Evolutionary conservation across 2,329 filamentous ascomycete genomes (phyloP), one percentile per base, ranked within the genome.

Genomic region (Capronia epimyces): DNA sequence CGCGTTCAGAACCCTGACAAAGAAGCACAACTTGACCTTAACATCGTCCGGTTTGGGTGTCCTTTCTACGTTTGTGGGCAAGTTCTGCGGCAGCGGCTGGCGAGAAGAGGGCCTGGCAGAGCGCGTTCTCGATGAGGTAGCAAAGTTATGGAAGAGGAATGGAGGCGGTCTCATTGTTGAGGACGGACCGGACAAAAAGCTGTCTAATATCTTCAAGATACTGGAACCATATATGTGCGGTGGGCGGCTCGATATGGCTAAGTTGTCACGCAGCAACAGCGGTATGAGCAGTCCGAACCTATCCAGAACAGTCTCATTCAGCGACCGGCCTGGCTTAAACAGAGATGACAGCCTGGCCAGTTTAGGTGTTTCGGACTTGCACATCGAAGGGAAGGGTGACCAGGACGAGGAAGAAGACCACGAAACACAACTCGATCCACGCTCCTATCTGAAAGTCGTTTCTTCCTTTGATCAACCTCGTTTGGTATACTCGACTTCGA

Each of bases 51-150:
- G 93, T 0, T 74, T 98, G 3, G 84, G 91, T 67, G 81, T 87
- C 41, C 77, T 98, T 25, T 90, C 93, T 16, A 78, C 81, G 1
- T 98, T 98, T 67, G 86, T 98, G 46, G 94, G 93, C 9, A 84
- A 87, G 61, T 86, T 95, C 68, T 98, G 93, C 67, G 93, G 93
- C 27, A 90, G 90, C 50, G 89, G 84, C 83, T 98, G 93, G 93
- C 82, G 91, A 62, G 90, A 97, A 71, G 89, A 95, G 66, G 91
- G 94, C 0, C 75, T 96, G 25, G 93, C 90, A 2, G 94, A 98
- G 68, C 85, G 84, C 59, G 88, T 96, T 10, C 72, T 98, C 29
- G 93, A 98, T 63, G 93, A 97, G 68, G 82, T 90, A 6, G 90
- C 93, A 1, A 86, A 87, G 67, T 80, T 81, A 60, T 98, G 93